Base-by-base conservation (phyloP, 2,329 filamentous ascomycete genomes). In the Ascochyta fabae region DNA sequence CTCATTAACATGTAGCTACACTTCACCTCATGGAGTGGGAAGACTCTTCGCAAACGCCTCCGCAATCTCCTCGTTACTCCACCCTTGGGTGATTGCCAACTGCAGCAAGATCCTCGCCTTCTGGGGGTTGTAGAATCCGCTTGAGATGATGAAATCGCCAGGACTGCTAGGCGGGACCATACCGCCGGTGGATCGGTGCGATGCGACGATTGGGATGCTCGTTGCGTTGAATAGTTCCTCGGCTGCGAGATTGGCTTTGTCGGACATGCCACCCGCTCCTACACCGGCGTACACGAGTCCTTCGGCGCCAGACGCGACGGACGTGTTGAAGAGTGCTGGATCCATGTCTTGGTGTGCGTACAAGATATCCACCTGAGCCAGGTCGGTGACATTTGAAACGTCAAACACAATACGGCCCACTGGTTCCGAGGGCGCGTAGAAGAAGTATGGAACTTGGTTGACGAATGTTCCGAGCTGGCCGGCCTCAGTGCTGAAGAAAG, bases 371-470 rank as follows among this genome's bases (percentile, higher is more conserved):
- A 87, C 83, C 53, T 81, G 75, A 0, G 84, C 83, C 24, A 87
- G 75, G 81, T 72, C 64, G 76, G 74, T 62, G 79, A 83, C 58
- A 26, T 66, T 62, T 19, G 62, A 52, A 1, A 74, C 58, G 46
- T 72, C 78, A 71, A 42, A 73, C 67, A 66, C 80, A 79, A 48
- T 80, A 79, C 22, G 80, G 69, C 12, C 85, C 3, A 70, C 60
- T 0, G 71, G 71, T 40, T 77, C 73, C 2, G 79, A 75, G 0
- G 85, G 77, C 9, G 79, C 77, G 63, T 80, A 88, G 77, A 83
- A 88, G 77, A 87, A 88, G 63, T 83, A 80, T 0, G 86, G 84
- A 34, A 81, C 77, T 53, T 85, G 78, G 62, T 85, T 81, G 64
- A 86, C 79, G 67, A 88, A 83, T 53, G 79, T 77, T 33, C 86